Conservation (phyloP, 345 rosid species). For the Salix dunnii region DNA sequence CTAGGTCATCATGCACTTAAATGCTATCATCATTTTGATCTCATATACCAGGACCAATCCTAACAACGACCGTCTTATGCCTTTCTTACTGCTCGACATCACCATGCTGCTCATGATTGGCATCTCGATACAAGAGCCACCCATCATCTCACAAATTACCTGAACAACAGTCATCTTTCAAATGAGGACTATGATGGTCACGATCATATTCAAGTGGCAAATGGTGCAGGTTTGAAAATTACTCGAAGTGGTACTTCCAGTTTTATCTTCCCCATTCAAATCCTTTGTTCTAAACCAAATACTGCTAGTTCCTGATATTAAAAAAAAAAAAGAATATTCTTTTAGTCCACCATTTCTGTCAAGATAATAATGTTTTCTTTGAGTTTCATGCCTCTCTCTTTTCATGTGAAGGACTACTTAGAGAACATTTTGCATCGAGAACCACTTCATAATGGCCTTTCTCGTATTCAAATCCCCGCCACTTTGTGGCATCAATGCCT, state of each 20-base stretch:
- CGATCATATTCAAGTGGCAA: not conserved
- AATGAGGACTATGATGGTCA: not conserved
- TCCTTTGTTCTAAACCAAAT: too few species aligned
- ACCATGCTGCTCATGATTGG: not conserved
- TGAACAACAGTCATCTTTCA: not conserved
- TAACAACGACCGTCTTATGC: not conserved
- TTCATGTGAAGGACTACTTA: too few species aligned
- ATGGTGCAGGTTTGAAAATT: not conserved
- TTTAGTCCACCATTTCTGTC: too few species aligned
- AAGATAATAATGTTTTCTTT: too few species aligned
- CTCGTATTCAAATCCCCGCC: too few species aligned
- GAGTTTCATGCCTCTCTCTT: too few species aligned
- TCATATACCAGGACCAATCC: not conserved
- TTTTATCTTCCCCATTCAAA: too few species aligned
- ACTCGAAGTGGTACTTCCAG: fast-evolving
- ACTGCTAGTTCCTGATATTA: too few species aligned
- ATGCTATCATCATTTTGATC: not conserved
- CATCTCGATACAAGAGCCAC: not conserved
- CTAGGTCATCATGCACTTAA: not conserved
- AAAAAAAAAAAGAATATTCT: too few species aligned
- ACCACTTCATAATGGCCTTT: too few species aligned
- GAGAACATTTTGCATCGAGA: too few species aligned
- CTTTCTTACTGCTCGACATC: not conserved
- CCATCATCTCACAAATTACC: not conserved
- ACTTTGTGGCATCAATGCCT: not conserved